Evolutionary conservation across 2,329 filamentous ascomycete species (phyloP).

Genomic region (Aschersonia sp.): DNA sequence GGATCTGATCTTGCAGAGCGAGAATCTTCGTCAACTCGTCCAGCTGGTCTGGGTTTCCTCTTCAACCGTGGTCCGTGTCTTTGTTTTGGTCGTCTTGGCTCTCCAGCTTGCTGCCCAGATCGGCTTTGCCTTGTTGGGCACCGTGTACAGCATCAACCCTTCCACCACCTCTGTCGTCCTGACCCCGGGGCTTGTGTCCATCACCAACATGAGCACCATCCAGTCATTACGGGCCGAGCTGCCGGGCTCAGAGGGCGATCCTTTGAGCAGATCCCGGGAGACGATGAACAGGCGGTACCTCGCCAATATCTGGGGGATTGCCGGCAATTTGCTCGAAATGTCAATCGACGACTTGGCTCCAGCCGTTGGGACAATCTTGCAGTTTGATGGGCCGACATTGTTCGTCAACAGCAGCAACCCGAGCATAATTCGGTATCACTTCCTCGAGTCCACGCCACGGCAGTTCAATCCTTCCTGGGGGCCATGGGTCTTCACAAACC

Average conservation of each 20-base stretch:
- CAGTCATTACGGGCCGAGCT: constrained; percentile 7
- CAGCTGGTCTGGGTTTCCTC: constrained; percentile 11
- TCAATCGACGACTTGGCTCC: background rate
- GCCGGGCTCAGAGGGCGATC: constrained; percentile 1
- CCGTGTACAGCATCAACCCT: constrained; percentile 26
- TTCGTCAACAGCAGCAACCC: background rate
- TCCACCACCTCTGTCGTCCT: constrained; percentile 16
- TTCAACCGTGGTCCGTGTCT: constrained; percentile 21
- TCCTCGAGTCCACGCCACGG: background rate
- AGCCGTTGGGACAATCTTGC: background rate
- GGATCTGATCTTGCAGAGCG: constrained; percentile 8
- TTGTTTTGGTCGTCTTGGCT: background rate
- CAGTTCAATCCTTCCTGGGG: background rate
- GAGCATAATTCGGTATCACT: background rate
- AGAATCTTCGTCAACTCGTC: constrained; percentile 8
- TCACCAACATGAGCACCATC: constrained; percentile 12
- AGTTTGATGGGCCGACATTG: background rate
- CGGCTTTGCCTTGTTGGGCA: background rate
- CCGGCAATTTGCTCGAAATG: background rate
- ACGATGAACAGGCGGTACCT: background rate
- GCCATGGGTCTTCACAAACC: constrained; percentile 14
- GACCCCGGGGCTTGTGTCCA: constrained; percentile 15
- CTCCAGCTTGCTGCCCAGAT: background rate
- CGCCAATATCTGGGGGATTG: background rate
- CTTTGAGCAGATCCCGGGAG: background rate